A percentile compares a stretch with the other conserved stretches of the same genome.
Conservation (phyloP, 1,284 basidiomycete species). For the Leccinum solheimii region DNA sequence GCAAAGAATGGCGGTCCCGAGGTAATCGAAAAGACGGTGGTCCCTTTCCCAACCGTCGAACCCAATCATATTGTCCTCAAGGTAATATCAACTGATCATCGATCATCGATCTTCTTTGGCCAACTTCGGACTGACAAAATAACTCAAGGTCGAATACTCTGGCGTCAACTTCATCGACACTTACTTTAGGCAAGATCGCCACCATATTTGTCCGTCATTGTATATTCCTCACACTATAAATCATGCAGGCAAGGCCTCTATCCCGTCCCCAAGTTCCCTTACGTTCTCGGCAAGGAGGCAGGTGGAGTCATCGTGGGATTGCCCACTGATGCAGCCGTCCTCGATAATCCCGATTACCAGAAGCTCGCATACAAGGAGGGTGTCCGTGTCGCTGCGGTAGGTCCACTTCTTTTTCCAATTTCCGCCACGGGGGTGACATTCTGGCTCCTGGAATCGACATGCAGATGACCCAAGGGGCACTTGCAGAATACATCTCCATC, state of each 20-base stretch:
- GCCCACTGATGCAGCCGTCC: conserved; percentile 58
- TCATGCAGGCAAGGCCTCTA: conserved; percentile 58
- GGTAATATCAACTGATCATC: conserved; percentile 39
- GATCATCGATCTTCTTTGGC: conserved; percentile 18
- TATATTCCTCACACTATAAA: neutral
- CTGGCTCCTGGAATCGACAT: conserved; percentile 8
- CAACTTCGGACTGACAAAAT: neutral
- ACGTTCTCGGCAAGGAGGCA: conserved; percentile 76
- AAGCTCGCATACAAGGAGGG: conserved; percentile 60
- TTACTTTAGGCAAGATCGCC: conserved; percentile 54
- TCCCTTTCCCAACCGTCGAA: conserved; percentile 64
- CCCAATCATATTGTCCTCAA: conserved; percentile 79
- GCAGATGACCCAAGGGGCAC: conserved; percentile 56
- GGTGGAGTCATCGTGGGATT: conserved; percentile 76
- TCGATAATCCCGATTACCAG: conserved; percentile 60
- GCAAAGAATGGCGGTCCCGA: conserved; percentile 72
- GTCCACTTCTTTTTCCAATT: neutral
- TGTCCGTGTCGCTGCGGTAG: conserved; percentile 61
- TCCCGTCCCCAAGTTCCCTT: conserved; percentile 61
- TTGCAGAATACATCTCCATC: conserved; percentile 77
- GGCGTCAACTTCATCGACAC: conserved; percentile 92
- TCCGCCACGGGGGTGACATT: neutral
- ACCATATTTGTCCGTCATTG: neutral
- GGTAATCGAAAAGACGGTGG: conserved; percentile 66
- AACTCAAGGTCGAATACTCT: conserved; percentile 55